Percentiles rank a stretch among this genome's conserved stretches.
phyloP scores from a whole-genome alignment of 371 early-diverging fungal species.

The Coemansia sp. region DNA sequence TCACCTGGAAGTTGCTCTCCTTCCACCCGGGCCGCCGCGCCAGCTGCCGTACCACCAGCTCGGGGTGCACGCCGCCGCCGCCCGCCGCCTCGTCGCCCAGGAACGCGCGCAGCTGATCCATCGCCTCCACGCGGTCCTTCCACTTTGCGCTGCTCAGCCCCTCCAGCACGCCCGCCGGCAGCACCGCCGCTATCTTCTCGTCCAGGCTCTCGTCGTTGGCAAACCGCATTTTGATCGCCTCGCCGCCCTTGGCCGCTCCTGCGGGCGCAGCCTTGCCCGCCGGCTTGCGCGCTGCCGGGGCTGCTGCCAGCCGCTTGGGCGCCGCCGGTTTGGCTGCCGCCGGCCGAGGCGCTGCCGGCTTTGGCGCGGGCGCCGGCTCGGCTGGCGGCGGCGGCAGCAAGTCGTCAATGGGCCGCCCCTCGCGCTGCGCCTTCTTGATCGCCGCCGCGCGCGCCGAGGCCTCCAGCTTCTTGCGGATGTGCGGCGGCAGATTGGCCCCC shows the following conservation, averaged over 20 bases:
- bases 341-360: constrained; percentile 19
- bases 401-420: constrained; percentile 48
- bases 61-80: constrained; percentile 66
- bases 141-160: constrained; percentile 73
- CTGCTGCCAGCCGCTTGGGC: constrained; percentile 54
- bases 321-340: constrained; percentile 45
- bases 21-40: constrained; percentile 90
- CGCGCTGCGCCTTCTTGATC: constrained; percentile 61
- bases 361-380: constrained; percentile 15
- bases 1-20: constrained; percentile 93
- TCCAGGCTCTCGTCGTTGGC: constrained; percentile 61
- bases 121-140: constrained; percentile 88
- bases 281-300: constrained; percentile 52
- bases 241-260: constrained; percentile 1
- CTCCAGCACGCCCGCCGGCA: constrained; percentile 60
- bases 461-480: constrained; percentile 52
- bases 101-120: constrained; percentile 68
- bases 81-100: constrained; percentile 53
- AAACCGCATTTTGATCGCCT: constrained; percentile 50
- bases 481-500: constrained; percentile 52
- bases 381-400: constrained; percentile 29
- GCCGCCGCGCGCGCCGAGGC: constrained; percentile 61
- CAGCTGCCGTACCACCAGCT: constrained; percentile 77
- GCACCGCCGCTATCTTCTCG: constrained; percentile 61
- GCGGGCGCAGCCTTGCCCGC: constrained; percentile 46